Evolutionary conservation across 2,329 filamentous ascomycete species (phyloP).

Genomic region (Botrytis paeoniae): DNA sequence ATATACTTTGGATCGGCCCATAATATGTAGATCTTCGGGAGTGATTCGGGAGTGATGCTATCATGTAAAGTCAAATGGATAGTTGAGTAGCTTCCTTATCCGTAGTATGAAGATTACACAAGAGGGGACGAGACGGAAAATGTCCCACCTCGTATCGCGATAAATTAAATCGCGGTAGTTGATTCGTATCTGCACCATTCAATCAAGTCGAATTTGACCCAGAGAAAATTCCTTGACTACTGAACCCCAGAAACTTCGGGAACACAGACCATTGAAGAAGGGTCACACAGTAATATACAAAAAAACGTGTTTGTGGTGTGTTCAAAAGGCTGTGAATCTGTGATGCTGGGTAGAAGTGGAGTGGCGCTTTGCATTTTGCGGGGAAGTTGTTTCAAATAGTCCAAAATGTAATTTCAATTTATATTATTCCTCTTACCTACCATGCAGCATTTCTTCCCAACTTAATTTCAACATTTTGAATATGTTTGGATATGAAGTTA

Average conservation of each 20-base stretch:
- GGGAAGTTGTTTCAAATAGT: constrained; percentile 19
- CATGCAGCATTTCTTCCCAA: not conserved
- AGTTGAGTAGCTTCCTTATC: not conserved
- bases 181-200: not conserved
- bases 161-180: not conserved
- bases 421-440: not conserved
- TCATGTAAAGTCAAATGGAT: not conserved
- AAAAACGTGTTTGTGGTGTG: constrained; percentile 10
- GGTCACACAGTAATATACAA: not conserved
- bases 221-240: not conserved
- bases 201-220: not conserved
- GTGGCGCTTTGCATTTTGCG: constrained; percentile 16
- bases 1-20: not conserved
- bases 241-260: not conserved
- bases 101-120: not conserved
- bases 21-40: not conserved
- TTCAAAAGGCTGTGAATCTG: not conserved
- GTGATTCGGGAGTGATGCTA: not conserved
- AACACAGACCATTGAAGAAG: not conserved
- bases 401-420: not conserved
- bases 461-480: not conserved
- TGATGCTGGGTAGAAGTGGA: constrained; percentile 2
- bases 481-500: not conserved
- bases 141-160: not conserved
- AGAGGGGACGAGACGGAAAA: no score